Evolutionary conservation across 169 alveolate species (phyloP).

Genomic region (Besnoitia besnoiti): DNA sequence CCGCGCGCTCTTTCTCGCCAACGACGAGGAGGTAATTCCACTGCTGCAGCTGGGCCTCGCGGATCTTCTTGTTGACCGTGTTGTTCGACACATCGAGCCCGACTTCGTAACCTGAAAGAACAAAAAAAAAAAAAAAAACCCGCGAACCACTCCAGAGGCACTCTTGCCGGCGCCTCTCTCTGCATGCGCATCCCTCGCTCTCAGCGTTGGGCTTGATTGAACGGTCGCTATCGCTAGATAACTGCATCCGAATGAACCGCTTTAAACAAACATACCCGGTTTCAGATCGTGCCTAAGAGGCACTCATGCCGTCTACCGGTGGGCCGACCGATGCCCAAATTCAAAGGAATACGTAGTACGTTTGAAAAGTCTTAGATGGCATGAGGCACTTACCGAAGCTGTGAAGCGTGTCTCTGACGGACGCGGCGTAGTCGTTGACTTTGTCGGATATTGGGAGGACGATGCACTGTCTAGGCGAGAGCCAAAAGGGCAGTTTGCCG

Average conservation of each 20-base stretch:
- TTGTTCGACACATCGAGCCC: conserved; percentile 89
- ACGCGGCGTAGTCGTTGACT: conserved; percentile 90
- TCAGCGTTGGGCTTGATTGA: not conserved
- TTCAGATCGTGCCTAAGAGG: too few species aligned
- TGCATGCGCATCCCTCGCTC: conserved; percentile 25
- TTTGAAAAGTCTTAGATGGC: too few species aligned
- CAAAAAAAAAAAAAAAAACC: not conserved
- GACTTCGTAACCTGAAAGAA: conserved; percentile 89
- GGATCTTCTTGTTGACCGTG: conserved; percentile 95
- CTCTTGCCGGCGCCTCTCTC: not conserved
- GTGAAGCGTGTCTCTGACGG: conserved; percentile 78
- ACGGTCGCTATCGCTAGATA: not conserved
- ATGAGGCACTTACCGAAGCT: conserved; percentile 73
- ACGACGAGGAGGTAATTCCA: conserved; percentile 94
- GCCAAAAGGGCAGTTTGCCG: conserved; percentile 99
- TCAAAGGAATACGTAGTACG: too few species aligned
- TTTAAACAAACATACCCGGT: too few species aligned
- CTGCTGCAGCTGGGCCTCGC: conserved; percentile 95
- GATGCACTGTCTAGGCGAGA: conserved; percentile 96
- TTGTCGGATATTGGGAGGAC: conserved; percentile 94
- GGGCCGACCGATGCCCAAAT: too few species aligned
- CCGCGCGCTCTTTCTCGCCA: conserved; percentile 95
- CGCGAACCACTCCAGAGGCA: not conserved
- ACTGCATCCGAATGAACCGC: too few species aligned
- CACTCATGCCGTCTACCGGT: too few species aligned